Base-by-base conservation (phyloP, 1,284 basidiomycete genomes). In the Pseudomicrostroma phylloplanum region DNA sequence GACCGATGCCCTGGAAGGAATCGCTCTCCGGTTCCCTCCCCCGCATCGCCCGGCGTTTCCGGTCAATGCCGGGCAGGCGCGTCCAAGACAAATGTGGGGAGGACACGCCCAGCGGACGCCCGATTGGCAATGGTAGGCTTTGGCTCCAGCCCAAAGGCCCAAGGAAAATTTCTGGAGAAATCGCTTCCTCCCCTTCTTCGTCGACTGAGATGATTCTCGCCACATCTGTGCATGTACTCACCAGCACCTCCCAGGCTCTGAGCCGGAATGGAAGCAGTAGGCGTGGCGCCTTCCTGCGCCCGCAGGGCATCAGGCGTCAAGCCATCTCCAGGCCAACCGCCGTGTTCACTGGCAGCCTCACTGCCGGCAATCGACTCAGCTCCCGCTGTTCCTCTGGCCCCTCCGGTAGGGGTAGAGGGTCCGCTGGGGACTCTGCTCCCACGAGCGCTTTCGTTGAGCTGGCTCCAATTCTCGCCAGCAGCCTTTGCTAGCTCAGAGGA, bases 401-500 rank as follows among this genome's bases (percentile, higher is more conserved):
- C 43, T 48, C 46, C 62, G 11, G 19, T 59, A 11, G 62, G 58
- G 19, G 62, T 61, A n/a, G 49, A 26, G 2, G 58, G 49, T 11
- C 55, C 58, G 39, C 42, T 42, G 17, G 59, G 59, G 4, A n/a
- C 23, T 8, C 49, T 43, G 53, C 59, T 62, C 12, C 55, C 61
- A 13, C 46, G 11, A 15, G 60, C 49, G 26, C 61, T 62, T 26
- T 58, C 60, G 23, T 41, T 55, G 2, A 59, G 46, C 41, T 30
- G 42, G 21, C 30, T 13, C 55, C 57, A 62, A 1, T 55, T 65
- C 1, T 70, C 67, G 15, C 74, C 74, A 1, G 77, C 77, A 8
- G 74, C 74, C 2, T 67, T 66, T 3, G 72, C 72, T 19, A 79
- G 59, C 41, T 69, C 69, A 51, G 67, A 65, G 23, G 68, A 71